Evolutionary conservation across 495 filamentous ascomycete species (phyloP).

Genomic region (Aspergillus bertholletiae): DNA sequence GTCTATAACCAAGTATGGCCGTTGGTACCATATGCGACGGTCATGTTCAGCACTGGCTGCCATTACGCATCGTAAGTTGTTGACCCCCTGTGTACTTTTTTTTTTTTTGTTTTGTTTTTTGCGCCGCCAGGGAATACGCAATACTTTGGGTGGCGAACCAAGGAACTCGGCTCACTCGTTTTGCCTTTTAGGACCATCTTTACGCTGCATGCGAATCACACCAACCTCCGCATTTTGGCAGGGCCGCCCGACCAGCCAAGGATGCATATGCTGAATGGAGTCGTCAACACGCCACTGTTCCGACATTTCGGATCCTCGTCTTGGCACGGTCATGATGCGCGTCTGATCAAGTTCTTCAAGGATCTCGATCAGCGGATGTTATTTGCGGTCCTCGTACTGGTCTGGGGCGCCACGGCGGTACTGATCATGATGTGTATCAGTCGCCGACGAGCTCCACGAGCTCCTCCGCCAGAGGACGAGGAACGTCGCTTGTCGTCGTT

Average conservation of each 20-base stretch:
- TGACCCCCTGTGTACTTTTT: too few species aligned
- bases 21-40: constrained; percentile 3
- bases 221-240: constrained; percentile 32
- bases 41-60: constrained; percentile 11
- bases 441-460: too few species aligned
- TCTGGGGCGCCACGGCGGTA: not conserved
- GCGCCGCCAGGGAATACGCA: too few species aligned
- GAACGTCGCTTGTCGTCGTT: not conserved
- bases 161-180: not conserved
- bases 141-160: too few species aligned
- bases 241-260: constrained; percentile 18
- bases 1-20: constrained; percentile 4
- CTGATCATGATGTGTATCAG: not conserved
- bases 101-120: too few species aligned
- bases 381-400: not conserved
- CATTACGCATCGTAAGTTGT: constrained; percentile 13
- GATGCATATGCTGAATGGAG: constrained; percentile 40
- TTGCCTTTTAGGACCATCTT: constrained; percentile 23
- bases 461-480: not conserved
- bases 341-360: not conserved
- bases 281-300: constrained; percentile 39
- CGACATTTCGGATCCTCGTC: constrained; percentile 43
- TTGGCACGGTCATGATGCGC: constrained; percentile 42
- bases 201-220: constrained; percentile 26
- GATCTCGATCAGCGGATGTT: not conserved